Conservation (phyloP, 2,329 filamentous ascomycete species). For the Botrytis elliptica region DNA sequence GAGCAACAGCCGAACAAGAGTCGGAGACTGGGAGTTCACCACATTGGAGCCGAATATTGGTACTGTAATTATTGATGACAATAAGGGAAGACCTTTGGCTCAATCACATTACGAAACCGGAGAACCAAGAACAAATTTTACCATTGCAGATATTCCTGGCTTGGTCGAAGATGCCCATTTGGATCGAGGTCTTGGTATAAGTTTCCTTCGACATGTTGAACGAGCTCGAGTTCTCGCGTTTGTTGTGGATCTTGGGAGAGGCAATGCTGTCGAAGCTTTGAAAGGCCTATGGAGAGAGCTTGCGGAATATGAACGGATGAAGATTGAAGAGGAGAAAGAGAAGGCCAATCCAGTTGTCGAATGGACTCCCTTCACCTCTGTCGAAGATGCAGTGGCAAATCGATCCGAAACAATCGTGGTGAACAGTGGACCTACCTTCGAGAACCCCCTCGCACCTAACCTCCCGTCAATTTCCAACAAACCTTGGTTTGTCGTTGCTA, state of each 20-base stretch:
- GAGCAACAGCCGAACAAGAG: slow-evolving; percentile 82
- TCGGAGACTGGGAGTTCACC: slow-evolving; percentile 96
- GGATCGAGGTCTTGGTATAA: slow-evolving; percentile 85
- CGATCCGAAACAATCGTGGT: slow-evolving; percentile 37
- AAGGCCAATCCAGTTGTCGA: slow-evolving; percentile 61
- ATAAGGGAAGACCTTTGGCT: slow-evolving; percentile 67
- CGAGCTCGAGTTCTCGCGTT: slow-evolving; percentile 91
- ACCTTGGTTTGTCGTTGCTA: slow-evolving; percentile 94
- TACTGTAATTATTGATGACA: slow-evolving; percentile 87
- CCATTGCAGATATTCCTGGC: slow-evolving; percentile 92
- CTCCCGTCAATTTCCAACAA: slow-evolving; percentile 69
- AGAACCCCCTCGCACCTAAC: slow-evolving; percentile 33
- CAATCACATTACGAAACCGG: slow-evolving; percentile 46
- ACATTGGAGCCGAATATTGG: slow-evolving; percentile 94
- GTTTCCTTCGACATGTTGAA: slow-evolving; percentile 92
- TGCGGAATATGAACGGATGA: slow-evolving; percentile 67
- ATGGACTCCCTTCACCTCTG: slow-evolving; percentile 51
- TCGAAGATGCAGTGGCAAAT: slow-evolving; percentile 41
- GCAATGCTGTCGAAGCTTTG: slow-evolving; percentile 75
- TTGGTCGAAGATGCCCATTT: slow-evolving; percentile 90
- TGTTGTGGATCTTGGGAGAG: slow-evolving; percentile 79
- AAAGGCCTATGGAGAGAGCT: slow-evolving; percentile 89
- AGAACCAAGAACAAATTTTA: slow-evolving; percentile 73
- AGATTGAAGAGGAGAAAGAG: slow-evolving; percentile 74
- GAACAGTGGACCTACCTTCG: slow-evolving; percentile 28